A percentile compares a stretch with the other conserved stretches of the same genome.
Conservation (phyloP, 306 rosid species). For the Biancaea sappan region DNA sequence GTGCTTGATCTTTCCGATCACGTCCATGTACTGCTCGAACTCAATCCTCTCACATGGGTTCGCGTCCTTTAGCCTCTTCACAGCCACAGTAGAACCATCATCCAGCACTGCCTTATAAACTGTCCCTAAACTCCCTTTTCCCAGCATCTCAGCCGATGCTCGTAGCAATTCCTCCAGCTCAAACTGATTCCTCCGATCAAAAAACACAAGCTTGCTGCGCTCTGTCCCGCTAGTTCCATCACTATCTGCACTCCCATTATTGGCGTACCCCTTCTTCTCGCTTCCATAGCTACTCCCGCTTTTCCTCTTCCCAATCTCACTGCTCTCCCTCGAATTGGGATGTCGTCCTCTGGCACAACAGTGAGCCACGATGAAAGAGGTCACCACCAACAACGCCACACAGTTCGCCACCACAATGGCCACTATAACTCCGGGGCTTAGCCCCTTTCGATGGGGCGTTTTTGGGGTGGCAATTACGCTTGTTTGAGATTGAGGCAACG, state of each 20-base stretch:
- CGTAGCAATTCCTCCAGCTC: constrained; percentile 93
- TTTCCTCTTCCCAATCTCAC: constrained; percentile 76
- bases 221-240: constrained; percentile 81
- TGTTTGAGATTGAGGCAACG: constrained; percentile 69
- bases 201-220: constrained; percentile 75
- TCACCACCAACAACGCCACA: constrained; percentile 59
- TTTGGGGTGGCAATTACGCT: constrained; percentile 21
- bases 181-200: constrained; percentile 74
- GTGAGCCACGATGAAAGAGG: constrained; percentile 73
- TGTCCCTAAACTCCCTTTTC: constrained; percentile 95
- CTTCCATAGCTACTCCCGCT: constrained; percentile 76
- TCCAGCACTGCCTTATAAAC: constrained; percentile 90
- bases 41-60: constrained; percentile 83
- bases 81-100: constrained; percentile 80
- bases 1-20: constrained; percentile 81
- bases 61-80: constrained; percentile 87
- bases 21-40: constrained; percentile 94
- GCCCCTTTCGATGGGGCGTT: constrained; percentile 34
- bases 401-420: constrained; percentile 75
- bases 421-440: constrained; percentile 67
- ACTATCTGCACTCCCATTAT: constrained; percentile 62
- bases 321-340: constrained; percentile 55
- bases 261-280: constrained; percentile 73
- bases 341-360: constrained; percentile 64
- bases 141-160: constrained; percentile 98